These are phyloP conservation scores for Prinsepia uniflora DNA, from an alignment of 306 rosid genomes.

Conservation along the genomic window DNA sequence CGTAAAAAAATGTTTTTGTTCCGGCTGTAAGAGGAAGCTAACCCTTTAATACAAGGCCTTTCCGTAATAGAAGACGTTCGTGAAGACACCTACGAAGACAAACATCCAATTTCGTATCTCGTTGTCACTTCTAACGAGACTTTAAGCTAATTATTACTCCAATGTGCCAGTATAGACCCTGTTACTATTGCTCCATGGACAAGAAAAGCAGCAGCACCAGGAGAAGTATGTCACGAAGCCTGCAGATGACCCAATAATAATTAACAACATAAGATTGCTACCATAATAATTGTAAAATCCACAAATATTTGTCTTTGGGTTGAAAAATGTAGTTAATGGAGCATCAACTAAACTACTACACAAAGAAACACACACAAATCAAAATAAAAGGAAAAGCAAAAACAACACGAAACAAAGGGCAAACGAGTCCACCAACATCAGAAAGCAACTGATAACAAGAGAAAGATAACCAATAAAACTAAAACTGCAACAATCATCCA, in stretches of 20 bases:
- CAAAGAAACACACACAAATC: neutral
- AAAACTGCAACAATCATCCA: no score
- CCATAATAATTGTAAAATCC: neutral
- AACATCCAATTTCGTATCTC: constrained; percentile 6
- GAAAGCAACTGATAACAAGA: no score
- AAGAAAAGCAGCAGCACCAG: neutral
- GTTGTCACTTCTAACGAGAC: constrained; percentile 9
- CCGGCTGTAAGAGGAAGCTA: neutral
- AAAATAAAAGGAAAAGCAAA: no score
- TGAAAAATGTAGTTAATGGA: neutral
- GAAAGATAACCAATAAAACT: no score
- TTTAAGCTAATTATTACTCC: constrained; percentile 16
- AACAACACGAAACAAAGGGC: no score
- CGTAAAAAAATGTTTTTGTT: neutral
- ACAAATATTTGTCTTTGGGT: neutral
- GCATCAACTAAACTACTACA: neutral
- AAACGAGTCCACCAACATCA: no score
- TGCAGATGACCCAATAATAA: neutral
- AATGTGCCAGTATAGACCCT: neutral
- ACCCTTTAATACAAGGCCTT: constrained; percentile 15
- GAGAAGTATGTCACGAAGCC: constrained; percentile 1
- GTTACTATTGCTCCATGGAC: constrained; percentile 7
- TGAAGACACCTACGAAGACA: constrained; percentile 8
- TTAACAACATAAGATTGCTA: neutral
- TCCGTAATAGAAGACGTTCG: constrained; percentile 5